Conservation (phyloP, 1,284 basidiomycete genomes). For the Coniferiporia sulphurascens region DNA sequence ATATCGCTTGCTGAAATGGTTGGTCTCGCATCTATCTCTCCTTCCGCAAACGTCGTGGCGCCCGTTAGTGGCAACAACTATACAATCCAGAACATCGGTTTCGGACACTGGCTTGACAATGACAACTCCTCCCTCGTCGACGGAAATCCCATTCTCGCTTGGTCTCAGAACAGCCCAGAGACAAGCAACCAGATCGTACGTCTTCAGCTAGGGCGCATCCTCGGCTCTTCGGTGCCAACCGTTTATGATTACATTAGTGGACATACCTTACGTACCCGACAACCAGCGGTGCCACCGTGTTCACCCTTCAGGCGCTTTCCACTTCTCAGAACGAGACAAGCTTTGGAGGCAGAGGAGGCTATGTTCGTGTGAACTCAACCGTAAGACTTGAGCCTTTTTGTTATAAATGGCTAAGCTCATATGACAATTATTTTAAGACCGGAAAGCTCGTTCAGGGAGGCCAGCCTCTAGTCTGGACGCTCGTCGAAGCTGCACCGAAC, state of each 20-base stretch:
- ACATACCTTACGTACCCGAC: conserved; percentile 13
- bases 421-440: neutral
- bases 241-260: neutral
- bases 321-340: neutral
- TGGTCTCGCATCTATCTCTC: neutral
- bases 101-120: conserved; percentile 12
- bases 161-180: neutral
- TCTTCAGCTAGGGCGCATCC: neutral
- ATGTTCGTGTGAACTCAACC: conserved; percentile 8
- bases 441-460: conserved; percentile 10
- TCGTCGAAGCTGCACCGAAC: conserved; percentile 3
- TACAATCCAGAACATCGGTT: conserved; percentile 6
- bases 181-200: conserved; percentile 3
- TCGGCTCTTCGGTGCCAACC: neutral
- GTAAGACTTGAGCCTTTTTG: neutral
- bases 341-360: conserved; percentile 6
- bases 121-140: neutral
- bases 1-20: neutral
- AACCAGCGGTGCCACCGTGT: conserved; percentile 5
- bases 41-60: neutral
- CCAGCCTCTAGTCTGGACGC: conserved; percentile 6
- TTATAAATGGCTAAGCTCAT: neutral
- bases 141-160: conserved; percentile 12
- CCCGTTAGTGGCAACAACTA: conserved; percentile 13
- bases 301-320: conserved; percentile 10